Evolutionary conservation across 2,329 filamentous ascomycete species (phyloP).

Genomic region (Ophiostoma triangulosporum): DNA sequence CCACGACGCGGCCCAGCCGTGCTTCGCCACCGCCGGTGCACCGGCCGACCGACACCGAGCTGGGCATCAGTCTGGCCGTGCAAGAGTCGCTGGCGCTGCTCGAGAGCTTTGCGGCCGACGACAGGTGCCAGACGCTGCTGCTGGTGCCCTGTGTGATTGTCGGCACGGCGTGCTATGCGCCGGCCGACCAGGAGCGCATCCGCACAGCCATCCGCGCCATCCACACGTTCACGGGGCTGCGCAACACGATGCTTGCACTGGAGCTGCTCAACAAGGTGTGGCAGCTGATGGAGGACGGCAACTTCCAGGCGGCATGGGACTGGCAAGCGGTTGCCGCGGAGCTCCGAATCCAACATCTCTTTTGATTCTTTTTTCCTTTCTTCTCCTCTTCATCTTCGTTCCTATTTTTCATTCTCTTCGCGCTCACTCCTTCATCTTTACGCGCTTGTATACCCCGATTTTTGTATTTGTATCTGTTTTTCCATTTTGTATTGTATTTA

Average conservation of each 20-base stretch:
- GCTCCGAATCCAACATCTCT: slow-evolving; percentile 41
- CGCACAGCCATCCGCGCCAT: slow-evolving; percentile 35
- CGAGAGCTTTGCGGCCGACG: slow-evolving; percentile 40
- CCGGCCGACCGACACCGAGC: slow-evolving; percentile 35
- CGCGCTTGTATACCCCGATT: background rate
- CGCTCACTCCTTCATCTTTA: background rate
- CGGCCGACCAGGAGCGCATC: slow-evolving; percentile 37
- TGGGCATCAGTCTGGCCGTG: slow-evolving; percentile 39
- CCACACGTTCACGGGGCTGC: slow-evolving; percentile 44
- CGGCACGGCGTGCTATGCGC: slow-evolving; percentile 44
- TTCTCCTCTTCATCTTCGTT: background rate
- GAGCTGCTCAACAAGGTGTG: slow-evolving; percentile 46
- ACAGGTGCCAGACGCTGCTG: slow-evolving; percentile 45
- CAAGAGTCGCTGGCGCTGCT: slow-evolving; percentile 43
- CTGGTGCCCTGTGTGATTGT: slow-evolving; percentile 48
- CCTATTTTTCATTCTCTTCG: background rate
- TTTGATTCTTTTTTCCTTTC: background rate
- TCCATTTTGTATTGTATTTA: background rate
- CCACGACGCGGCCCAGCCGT: slow-evolving; percentile 6
- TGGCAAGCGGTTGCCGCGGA: slow-evolving; percentile 44
- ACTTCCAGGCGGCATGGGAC: slow-evolving; percentile 49
- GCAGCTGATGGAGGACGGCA: slow-evolving; percentile 42
- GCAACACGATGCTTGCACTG: slow-evolving; percentile 40
- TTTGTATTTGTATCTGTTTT: background rate
- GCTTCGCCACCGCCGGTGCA: slow-evolving; percentile 33